Evolutionary conservation across 768 basidiomycete genomes (phyloP), one percentile per base, ranked within the genome.

Genomic region (Cyclocybe aegerita): DNA sequence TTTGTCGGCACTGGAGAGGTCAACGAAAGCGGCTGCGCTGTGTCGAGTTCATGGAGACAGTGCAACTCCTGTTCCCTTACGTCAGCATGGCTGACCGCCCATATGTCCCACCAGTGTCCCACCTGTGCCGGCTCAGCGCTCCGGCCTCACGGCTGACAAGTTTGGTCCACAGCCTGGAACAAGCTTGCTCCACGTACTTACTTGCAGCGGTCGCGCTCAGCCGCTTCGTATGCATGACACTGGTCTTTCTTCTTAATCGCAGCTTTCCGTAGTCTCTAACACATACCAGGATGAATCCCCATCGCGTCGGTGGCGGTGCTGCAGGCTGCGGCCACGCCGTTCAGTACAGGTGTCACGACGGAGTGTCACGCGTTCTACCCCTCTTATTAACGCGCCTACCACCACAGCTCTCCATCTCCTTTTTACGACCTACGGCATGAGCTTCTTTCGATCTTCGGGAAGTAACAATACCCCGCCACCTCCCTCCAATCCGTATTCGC

Each of bases 401-500:
- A 47, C 32, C 40, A 35, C 12, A 16, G 29, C 36, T 31, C 15
- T 17, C 11, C 39, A 10, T 41, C 15, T 14, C 30, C 9, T 41
- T 32, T 29, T 17, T 29, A 14, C 16, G 37, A 36, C 39, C 23
- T 41, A 30, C 37, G 50, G 23, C 47, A 81, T 80, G 78, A 76
- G 69, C 54, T 81, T 83, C 64, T 82, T 83, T 52, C 65, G 71
- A 53, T 68, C 71, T 46, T 49, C 62, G 48, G 62, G 64, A 49
- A 69, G 59, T 23, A 69, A 70, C 49, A 72, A 68, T 35, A 70
- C 66, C 8, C 69, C 76, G 1, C 69, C 70, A 0, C 59, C 75
- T 35, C 66, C 69, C 33, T 66, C 59, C 10, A 55, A 56, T 46
- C 10, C 58, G 4, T 50, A 68, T 16, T 80, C 82, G 63, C 64